A percentile compares a stretch with the other conserved stretches of the same genome.
Conservation (phyloP, 495 filamentous ascomycete genomes). For the Aspergillus ostianus region DNA sequence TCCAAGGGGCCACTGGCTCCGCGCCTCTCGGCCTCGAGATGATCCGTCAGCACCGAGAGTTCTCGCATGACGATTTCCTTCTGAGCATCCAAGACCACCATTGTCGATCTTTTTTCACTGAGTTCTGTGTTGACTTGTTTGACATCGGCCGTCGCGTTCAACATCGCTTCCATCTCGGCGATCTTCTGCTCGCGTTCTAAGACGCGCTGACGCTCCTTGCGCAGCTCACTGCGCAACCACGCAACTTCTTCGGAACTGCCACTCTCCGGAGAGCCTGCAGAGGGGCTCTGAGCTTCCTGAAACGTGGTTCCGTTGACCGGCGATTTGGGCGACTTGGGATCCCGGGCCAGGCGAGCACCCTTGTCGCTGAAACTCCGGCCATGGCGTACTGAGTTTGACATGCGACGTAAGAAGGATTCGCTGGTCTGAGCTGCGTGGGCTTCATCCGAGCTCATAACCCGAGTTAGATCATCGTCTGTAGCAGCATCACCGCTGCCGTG, state of each 20-base stretch:
- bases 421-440: conserved; percentile 45
- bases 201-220: conserved; percentile 75
- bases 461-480: conserved; percentile 87
- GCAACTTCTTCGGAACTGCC: conserved; percentile 64
- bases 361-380: conserved; percentile 84
- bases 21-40: conserved; percentile 65
- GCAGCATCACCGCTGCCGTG: conserved; percentile 79
- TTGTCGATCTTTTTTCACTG: conserved; percentile 90
- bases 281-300: conserved; percentile 73
- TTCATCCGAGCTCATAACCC: conserved; percentile 71
- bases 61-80: conserved; percentile 94
- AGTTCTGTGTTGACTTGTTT: conserved; percentile 83
- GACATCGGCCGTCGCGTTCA: conserved; percentile 71
- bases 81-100: conserved; percentile 92
- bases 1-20: conserved; percentile 62
- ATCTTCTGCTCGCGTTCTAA: conserved; percentile 76
- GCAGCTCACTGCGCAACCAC: conserved; percentile 72
- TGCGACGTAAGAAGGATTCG: conserved; percentile 75
- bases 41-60: conserved; percentile 81
- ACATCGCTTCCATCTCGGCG: conserved; percentile 73
- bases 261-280: conserved; percentile 55
- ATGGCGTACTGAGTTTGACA: conserved; percentile 91
- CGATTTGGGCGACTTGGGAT: conserved; percentile 68
- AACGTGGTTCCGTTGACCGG: conserved; percentile 61
- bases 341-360: conserved; percentile 46